Conservation (phyloP, 345 rosid species). For the Populus simonii region DNA sequence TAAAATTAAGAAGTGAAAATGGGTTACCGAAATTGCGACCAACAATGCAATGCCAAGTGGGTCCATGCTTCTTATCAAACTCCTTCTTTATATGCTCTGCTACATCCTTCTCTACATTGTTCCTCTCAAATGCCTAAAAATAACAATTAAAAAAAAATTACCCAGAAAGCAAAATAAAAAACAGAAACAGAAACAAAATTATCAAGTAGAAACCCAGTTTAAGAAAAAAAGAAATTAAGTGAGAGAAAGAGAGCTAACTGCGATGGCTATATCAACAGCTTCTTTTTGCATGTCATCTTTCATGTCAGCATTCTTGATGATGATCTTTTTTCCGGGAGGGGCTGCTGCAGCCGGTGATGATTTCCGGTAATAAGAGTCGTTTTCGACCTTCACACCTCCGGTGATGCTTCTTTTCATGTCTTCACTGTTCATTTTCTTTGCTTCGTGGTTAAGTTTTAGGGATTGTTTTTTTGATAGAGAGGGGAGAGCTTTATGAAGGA, state of each 20-base stretch:
- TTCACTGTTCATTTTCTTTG: slow-evolving; percentile 39
- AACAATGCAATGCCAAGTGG: slow-evolving; percentile 99
- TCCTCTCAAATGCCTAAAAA: slow-evolving; percentile 72
- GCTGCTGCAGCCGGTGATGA: slow-evolving; percentile 33
- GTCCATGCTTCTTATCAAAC: slow-evolving; percentile 88
- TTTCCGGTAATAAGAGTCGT: slow-evolving; percentile 54
- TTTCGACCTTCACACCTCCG: slow-evolving; percentile 39
- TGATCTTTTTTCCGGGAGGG: slow-evolving; percentile 49
- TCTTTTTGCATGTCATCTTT: slow-evolving; percentile 93
- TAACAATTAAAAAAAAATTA: not conserved
- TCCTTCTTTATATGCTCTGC: slow-evolving; percentile 98
- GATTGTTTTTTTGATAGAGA: not conserved
- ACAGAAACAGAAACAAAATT: not conserved
- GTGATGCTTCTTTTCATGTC: slow-evolving; percentile 52
- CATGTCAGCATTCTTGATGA: slow-evolving; percentile 96
- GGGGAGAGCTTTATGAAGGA: too few species aligned
- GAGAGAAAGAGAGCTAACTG: slow-evolving; percentile 38
- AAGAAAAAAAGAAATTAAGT: not conserved
- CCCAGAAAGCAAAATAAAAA: not conserved
- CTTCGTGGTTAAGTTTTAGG: not conserved
- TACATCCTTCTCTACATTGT: slow-evolving; percentile 84
- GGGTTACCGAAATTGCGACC: slow-evolving; percentile 93
- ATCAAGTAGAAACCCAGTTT: not conserved
- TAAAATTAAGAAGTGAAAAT: not conserved
- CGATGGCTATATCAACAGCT: slow-evolving; percentile 74